A percentile compares a stretch with the other conserved stretches of the same genome.
Conservation (phyloP, 768 basidiomycete genomes). For the Gymnopilus junonius region DNA sequence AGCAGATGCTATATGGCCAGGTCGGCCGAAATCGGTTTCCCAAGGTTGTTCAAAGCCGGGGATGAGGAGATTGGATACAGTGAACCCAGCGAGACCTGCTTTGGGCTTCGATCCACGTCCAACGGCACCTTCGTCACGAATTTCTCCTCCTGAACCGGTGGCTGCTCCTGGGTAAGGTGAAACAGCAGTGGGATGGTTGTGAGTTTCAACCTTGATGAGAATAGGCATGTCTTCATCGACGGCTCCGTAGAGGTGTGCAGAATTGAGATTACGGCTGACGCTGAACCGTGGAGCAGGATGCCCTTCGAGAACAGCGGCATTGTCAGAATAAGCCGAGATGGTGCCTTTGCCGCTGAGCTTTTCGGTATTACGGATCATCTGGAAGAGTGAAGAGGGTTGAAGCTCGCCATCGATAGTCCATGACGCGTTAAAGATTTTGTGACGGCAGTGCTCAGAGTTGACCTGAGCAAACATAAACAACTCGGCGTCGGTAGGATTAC, state of each 20-base stretch:
- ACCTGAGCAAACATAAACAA: conserved; percentile 99
- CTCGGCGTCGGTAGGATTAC: conserved; percentile 96
- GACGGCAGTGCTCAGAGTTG: conserved; percentile 99
- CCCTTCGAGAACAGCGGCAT: conserved; percentile 93
- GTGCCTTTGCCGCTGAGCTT: conserved; percentile 74
- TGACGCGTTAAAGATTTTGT: conserved; percentile 98
- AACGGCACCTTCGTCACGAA: conserved; percentile 96
- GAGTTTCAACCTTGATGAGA: conserved; percentile 97
- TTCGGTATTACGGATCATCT: conserved; percentile 98
- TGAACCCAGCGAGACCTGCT: conserved; percentile 92
- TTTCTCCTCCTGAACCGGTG: conserved; percentile 98
- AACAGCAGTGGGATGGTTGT: conserved; percentile 98
- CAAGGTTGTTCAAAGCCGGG: conserved; percentile 92
- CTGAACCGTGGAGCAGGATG: conserved; percentile 77
- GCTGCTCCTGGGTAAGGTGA: conserved; percentile 99
- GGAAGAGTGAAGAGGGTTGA: conserved; percentile 80
- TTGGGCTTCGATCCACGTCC: conserved; percentile 96
- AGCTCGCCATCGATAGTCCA: conserved; percentile 85
- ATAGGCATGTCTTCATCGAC: conserved; percentile 79
- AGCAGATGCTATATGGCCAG: conserved; percentile 89
- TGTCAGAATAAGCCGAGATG: conserved; percentile 97
- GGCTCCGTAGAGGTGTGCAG: conserved; percentile 55
- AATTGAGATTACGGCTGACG: conserved; percentile 31
- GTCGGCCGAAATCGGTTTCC: conserved; percentile 94
- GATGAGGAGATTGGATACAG: conserved; percentile 91